Evolutionary conservation across 2,329 filamentous ascomycete species (phyloP), one percentile per base, ranked within the genome.

Genomic region (Sporothrix mexicana): DNA sequence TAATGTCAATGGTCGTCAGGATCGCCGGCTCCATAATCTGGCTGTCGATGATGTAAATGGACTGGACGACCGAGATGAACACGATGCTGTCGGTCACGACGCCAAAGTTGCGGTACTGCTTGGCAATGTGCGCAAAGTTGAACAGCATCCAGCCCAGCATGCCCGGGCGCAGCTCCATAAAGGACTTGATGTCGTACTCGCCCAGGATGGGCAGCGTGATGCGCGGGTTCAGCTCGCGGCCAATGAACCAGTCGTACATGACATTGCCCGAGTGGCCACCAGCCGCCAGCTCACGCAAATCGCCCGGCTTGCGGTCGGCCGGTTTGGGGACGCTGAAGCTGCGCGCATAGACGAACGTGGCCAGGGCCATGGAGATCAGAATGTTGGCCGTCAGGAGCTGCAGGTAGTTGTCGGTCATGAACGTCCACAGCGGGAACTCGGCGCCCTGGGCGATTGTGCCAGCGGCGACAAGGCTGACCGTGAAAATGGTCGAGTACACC

Each of bases 201-300:
- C 94, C 93, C 75, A 97, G 86, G 67, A 97, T 81, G 1, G 94
- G 94, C 30, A 97, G 83, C 0, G 87, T 89, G 74, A 97, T 82
- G 67, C 95, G 93, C 2, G 95, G 95, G 83, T 98, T 98, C 74
- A 98, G 90, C 82, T 98, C 95, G 41, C 95, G 93, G 23, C 95
- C 95, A 76, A 98, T 98, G 83, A 94, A 98, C 90, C 94, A 98
- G 82, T 98, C 95, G 81, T 98, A 98, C 51, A 98, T 82, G 75
- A 94, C 84, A 81, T 97, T 98, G 73, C 94, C 95, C 0, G 90
- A 90, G 79, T 92, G 88, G 17, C 94, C 95, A 59, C 95, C 94
- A 1, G 89, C 88, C 0, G 95, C 95, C 8, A 98, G 87, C 80
- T 96, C 91, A 55, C 95, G 92, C 75, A 87, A 84, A 80, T 97